Evolutionary conservation across 192 early-diverging fungal genomes (phyloP), one percentile per base, ranked within the genome.

Genomic region (Backusella tuberculispora): DNA sequence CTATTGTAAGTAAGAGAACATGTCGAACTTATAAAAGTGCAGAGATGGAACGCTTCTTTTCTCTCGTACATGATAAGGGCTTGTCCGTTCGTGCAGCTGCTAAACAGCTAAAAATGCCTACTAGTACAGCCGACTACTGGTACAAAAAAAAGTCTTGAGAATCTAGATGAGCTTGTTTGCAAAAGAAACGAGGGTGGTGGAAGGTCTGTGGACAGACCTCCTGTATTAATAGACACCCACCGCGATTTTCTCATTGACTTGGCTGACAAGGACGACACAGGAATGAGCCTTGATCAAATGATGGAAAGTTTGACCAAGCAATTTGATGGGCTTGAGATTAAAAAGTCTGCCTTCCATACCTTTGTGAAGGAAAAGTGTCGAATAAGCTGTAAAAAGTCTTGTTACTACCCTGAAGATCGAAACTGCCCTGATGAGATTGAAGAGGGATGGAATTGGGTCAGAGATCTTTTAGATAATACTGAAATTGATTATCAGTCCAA

Each of bases 401-500:
- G 15, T 17, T 64, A 41, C 60, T 13, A 66, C 26, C 53, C 72
- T 24, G 42, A 38, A 44, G n/a, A 63, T 13, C 13, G 43, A 63
- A 72, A 72, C 50, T 15, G 50, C 34, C 6, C n/a, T 24, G 70
- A 63, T 21, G 64, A 64, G 14, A 73, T 73, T 63, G 56, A 73
- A 63, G 42, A 73, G 34, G 41, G 73, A 15, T 38, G 26, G 19
- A 43, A 67, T 3, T 43, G 73, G 65, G 65, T 74, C 38, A 48
- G 3, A 37, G 19, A 44, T 34, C 66, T 64, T 26, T 6, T 50
- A 37, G 41, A 46, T 41, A 43, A 43, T 43, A 66, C 73, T 8
- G 64, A 74, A 44, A 47, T 74, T 15, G 65, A 67, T 67, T 74
- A 50, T 42, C 29, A 41, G 17, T 67, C 34, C 21, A 74, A 74